These are phyloP conservation scores for Termitomyces bulborhizus DNA, from an alignment of 768 basidiomycete species.

Conservation along the genomic window DNA sequence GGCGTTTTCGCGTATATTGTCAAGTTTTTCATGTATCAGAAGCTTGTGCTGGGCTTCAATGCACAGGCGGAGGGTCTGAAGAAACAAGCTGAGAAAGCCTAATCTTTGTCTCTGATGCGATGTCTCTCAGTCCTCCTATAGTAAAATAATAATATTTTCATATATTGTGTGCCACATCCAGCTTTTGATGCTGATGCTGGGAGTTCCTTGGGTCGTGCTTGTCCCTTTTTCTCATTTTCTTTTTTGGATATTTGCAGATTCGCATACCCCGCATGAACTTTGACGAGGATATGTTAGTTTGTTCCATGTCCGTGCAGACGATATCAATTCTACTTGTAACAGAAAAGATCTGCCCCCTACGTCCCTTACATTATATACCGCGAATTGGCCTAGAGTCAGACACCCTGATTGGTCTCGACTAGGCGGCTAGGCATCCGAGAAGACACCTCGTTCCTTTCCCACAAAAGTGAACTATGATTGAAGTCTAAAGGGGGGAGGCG, in stretches of 20 bases:
- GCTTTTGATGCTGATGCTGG: neutral
- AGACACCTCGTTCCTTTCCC: too few species aligned
- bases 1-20: conserved; percentile 52
- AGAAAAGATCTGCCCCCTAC: neutral
- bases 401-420: too few species aligned
- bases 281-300: too few species aligned
- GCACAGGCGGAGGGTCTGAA: conserved; percentile 59
- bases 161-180: neutral
- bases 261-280: neutral
- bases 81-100: conserved; percentile 34
- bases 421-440: too few species aligned
- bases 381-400: too few species aligned
- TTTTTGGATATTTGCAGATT: neutral
- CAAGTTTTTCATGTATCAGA: conserved; percentile 33
- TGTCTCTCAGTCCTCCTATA: neutral
- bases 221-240: neutral
- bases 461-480: too few species aligned
- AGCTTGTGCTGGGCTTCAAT: conserved; percentile 38
- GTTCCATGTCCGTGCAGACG: neutral
- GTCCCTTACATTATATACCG: too few species aligned
- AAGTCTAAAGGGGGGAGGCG: too few species aligned
- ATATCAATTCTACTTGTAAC: neutral
- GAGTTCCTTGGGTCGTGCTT: neutral
- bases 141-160: neutral
- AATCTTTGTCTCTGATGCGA: neutral